Evolutionary conservation across 2,329 filamentous ascomycete species (phyloP).

Genomic region (Coccinonectria pachysandricola): DNA sequence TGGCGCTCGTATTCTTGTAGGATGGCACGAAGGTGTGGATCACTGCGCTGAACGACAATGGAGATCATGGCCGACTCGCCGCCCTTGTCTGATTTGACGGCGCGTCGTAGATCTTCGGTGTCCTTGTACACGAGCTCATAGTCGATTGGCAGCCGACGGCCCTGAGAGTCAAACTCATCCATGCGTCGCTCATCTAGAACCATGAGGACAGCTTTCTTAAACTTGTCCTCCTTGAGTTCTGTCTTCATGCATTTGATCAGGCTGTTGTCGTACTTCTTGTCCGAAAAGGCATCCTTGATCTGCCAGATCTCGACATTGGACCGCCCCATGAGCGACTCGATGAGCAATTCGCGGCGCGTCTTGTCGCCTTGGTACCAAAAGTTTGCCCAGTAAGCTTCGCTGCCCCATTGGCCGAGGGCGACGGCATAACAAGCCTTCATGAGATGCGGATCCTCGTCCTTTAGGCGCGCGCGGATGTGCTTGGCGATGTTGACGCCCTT

Average conservation of each 20-base stretch:
- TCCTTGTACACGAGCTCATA: constrained; percentile 56
- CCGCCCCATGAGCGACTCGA: constrained; percentile 85
- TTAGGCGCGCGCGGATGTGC: constrained; percentile 67
- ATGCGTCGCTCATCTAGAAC: constrained; percentile 76
- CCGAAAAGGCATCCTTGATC: constrained; percentile 82
- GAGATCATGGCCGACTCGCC: constrained; percentile 82
- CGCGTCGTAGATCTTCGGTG: constrained; percentile 57
- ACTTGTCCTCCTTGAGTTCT: constrained; percentile 92
- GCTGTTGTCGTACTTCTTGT: constrained; percentile 83
- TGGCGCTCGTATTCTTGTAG: constrained; percentile 64
- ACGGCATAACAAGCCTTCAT: constrained; percentile 89
- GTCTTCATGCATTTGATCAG: constrained; percentile 79
- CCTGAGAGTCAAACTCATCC: constrained; percentile 63
- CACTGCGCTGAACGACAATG: constrained; percentile 71
- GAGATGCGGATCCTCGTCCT: constrained; percentile 63
- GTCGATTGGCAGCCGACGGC: constrained; percentile 48
- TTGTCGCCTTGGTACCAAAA: constrained; percentile 92
- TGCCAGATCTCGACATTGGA: constrained; percentile 75
- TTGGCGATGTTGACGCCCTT: constrained; percentile 79
- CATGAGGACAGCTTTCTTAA: constrained; percentile 76
- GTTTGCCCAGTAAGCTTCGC: constrained; percentile 95
- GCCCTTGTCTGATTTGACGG: constrained; percentile 63
- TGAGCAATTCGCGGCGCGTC: constrained; percentile 76
- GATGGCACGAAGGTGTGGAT: constrained; percentile 72
- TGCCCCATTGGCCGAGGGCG: constrained; percentile 82